Base-by-base conservation (phyloP, 371 early-diverging fungal genomes). In the Syncephalastrum racemosum region DNA sequence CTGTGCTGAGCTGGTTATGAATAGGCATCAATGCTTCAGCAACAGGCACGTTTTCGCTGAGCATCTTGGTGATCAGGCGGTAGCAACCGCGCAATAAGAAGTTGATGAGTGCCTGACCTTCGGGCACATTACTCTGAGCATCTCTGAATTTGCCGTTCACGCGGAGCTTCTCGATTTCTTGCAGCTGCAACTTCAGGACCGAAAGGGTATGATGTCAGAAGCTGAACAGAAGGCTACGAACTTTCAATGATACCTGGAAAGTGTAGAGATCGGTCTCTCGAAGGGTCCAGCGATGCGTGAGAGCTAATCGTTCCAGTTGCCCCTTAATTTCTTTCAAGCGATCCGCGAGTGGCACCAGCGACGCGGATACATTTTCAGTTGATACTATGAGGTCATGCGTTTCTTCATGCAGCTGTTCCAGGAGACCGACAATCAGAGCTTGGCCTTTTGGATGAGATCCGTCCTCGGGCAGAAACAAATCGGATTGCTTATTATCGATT, bases 41-140 rank as follows among this genome's bases (percentile, higher is more conserved):
- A n/a, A 95, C 89, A 4, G 95, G 92, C 52, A 93, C 94, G 52
- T 89, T 88, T 5, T 88, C 84, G 54, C 87, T 82, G 31, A 86
- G 64, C 63, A 95, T 84, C 60, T 89, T 92, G 60, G 93, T 88
- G 52, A 95, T 84, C n/a, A 91, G 66, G 39, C 89, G 83, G 63
- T 94, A 92, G 73, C 94, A 93, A 54, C 90, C 91, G 65, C 92
- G 90, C 25, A 95, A 76, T 59, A 95, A 68, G 62, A 89, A 92
- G 64, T 94, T 90, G 40, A 93, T 72, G 7, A 90, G 71, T 1
- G 84, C 82, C 60, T 92, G 90, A 12, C 90, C 90, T 59, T 84
- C 83, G 0, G 87, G 84, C 1, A 89, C 74, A 27, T 62, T 59
- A 6, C 58, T 64, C 43, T 82, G 73, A n/a, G 90, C 87, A 60